These are phyloP conservation scores for Mycena crocata DNA, from an alignment of 768 basidiomycete species.

Conservation along the genomic window DNA sequence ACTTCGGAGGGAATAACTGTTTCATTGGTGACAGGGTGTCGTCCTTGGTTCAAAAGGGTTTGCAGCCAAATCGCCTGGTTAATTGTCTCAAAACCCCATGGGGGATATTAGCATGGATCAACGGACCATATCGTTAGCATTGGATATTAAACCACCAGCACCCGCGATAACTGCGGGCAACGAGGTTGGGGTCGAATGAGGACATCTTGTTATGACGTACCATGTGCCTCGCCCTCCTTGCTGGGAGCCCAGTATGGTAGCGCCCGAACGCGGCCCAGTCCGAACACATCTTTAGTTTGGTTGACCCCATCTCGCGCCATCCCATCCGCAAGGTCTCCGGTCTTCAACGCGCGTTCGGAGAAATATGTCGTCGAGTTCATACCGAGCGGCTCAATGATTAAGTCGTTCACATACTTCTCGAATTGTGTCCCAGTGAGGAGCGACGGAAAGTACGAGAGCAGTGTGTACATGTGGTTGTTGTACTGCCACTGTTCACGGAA, in stretches of 20 bases:
- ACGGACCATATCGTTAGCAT: too few species aligned
- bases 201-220: neutral
- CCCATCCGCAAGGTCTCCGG: slow-evolving; percentile 12
- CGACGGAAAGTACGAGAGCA: slow-evolving; percentile 37
- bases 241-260: neutral
- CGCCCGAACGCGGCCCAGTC: neutral
- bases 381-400: slow-evolving; percentile 29
- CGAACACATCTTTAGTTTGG: too few species aligned
- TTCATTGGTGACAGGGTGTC: too few species aligned
- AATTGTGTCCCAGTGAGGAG: slow-evolving; percentile 21
- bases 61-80: too few species aligned
- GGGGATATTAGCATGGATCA: too few species aligned
- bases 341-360: neutral
- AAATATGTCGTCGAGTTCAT: slow-evolving; percentile 31
- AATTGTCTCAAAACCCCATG: too few species aligned
- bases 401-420: slow-evolving; percentile 25
- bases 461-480: slow-evolving; percentile 40
- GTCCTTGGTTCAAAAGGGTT: too few species aligned
- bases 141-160: too few species aligned
- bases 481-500: slow-evolving; percentile 42
- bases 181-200: too few species aligned
- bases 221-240: neutral
- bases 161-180: too few species aligned
- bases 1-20: too few species aligned
- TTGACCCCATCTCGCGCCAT: slow-evolving; percentile 13